Conservation (phyloP, 2,329 filamentous ascomycete species). For the Neonectria ditissima region DNA sequence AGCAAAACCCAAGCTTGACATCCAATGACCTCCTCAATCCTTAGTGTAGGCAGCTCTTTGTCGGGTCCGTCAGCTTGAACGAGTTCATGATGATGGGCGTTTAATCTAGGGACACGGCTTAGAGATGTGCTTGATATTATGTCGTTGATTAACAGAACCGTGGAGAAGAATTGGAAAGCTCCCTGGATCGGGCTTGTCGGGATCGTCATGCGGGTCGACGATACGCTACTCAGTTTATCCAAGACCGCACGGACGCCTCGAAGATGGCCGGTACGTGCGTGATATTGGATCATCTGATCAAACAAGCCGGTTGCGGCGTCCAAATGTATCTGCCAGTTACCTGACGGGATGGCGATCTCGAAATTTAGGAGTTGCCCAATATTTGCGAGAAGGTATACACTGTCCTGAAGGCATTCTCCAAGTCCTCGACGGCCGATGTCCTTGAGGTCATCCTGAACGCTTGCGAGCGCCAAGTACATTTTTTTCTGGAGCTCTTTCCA, state of each 20-base stretch:
- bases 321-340: slow-evolving; percentile 49
- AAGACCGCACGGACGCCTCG: not conserved
- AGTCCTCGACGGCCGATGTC: slow-evolving; percentile 30
- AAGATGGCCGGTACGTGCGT: not conserved
- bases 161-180: slow-evolving; percentile 52
- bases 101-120: not conserved
- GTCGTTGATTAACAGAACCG: slow-evolving; percentile 47
- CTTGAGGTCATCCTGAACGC: slow-evolving; percentile 22
- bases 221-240: not conserved
- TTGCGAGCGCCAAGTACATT: slow-evolving; percentile 12
- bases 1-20: slow-evolving; percentile 17
- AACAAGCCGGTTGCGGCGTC: slow-evolving; percentile 11
- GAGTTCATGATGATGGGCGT: slow-evolving; percentile 4
- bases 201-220: not conserved
- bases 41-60: not conserved
- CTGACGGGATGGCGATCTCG: slow-evolving; percentile 50
- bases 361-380: slow-evolving; percentile 60
- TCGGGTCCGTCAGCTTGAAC: not conserved
- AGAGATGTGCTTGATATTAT: slow-evolving; percentile 25
- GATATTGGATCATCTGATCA: slow-evolving; percentile 4
- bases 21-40: slow-evolving; percentile 3
- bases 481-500: slow-evolving; percentile 15
- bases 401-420: not conserved
- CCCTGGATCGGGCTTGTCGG: slow-evolving; percentile 51
- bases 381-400: slow-evolving; percentile 49